Conservation (phyloP, 2,329 filamentous ascomycete genomes). For the Botrytis deweyae region DNA sequence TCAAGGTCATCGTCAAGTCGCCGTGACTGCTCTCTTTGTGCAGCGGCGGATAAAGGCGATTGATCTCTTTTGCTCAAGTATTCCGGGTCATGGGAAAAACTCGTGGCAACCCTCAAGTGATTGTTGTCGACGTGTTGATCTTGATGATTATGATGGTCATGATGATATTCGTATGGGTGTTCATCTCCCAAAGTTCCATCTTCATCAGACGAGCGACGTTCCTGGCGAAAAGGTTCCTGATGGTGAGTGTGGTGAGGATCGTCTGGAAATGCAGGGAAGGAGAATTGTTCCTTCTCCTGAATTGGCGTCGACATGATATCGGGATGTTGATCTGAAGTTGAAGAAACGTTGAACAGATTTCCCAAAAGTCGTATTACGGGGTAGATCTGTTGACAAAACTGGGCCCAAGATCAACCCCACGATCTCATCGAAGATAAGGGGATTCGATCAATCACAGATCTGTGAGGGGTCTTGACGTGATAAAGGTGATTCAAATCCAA, state of each 20-base stretch:
- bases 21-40: slow-evolving; percentile 57
- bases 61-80: slow-evolving; percentile 25
- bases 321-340: not conserved
- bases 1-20: slow-evolving; percentile 65
- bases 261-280: slow-evolving; percentile 36
- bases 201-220: slow-evolving; percentile 37
- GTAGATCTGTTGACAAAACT: slow-evolving; percentile 11
- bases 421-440: slow-evolving; percentile 4
- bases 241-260: slow-evolving; percentile 20
- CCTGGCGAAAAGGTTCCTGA: slow-evolving; percentile 15
- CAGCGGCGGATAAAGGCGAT: slow-evolving; percentile 50
- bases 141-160: slow-evolving; percentile 12
- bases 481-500: not conserved
- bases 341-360: not conserved
- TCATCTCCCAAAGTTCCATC: slow-evolving; percentile 38
- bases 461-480: not conserved
- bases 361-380: slow-evolving; percentile 4
- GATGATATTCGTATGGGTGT: not conserved
- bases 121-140: slow-evolving; percentile 38
- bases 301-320: slow-evolving; percentile 36
- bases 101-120: slow-evolving; percentile 50
- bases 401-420: slow-evolving; percentile 18
- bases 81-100: slow-evolving; percentile 40
- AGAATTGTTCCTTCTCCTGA: slow-evolving; percentile 37
- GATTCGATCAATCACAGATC: not conserved